Base-by-base conservation (phyloP, 305 asterid genomes). In the Solanum hybrid region DNA sequence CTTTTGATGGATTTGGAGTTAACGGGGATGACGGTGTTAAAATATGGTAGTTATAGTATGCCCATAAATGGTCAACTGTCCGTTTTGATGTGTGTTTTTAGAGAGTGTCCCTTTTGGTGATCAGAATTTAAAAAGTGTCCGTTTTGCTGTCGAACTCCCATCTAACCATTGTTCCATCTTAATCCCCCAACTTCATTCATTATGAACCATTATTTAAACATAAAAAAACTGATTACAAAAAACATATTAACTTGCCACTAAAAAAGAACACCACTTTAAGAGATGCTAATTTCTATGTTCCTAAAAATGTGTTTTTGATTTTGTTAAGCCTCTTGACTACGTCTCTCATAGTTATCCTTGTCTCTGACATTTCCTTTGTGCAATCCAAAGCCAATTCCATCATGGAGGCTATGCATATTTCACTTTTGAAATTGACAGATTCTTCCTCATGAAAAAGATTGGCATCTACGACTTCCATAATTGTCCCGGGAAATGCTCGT, bases 391-490 rank as follows among this genome's bases (percentile, higher is more conserved):
- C 81, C 71, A 88, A 60, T 51, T 79, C 87, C 35, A 80, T 66
- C 22, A 80, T 35, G 17, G 81, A 51, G 35, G 88, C 6, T 27
- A 88, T 60, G 66, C 81, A 80, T 37, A 35, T 10, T 72, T 46
- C 42, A 46, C 38, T 32, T 76, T 6, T 32, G 17, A 16, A 24
- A 24, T 8, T 22, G 11, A 34, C 17, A 14, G 14, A 12, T 20
- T 86, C 36, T 13, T 86, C 9, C 35, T 35, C 36, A n/a, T 10
- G 34, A 14, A 86, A 66, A 36, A 86, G 34, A 66, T 66, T 35
- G n/a, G 2, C 71, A 80, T 91, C 92, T 4, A 85, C 92, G 38
- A 89, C 84, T 79, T 38, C 88, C 79, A 42, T 46, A 35, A 77
- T 72, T 24, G 89, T 72, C 17, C 29, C 38, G 6, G 38, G 86